Evolutionary conservation across 78 protist species (phyloP), one percentile per base, ranked within the genome.

Genomic region (Carpediemonas membranifera): DNA sequence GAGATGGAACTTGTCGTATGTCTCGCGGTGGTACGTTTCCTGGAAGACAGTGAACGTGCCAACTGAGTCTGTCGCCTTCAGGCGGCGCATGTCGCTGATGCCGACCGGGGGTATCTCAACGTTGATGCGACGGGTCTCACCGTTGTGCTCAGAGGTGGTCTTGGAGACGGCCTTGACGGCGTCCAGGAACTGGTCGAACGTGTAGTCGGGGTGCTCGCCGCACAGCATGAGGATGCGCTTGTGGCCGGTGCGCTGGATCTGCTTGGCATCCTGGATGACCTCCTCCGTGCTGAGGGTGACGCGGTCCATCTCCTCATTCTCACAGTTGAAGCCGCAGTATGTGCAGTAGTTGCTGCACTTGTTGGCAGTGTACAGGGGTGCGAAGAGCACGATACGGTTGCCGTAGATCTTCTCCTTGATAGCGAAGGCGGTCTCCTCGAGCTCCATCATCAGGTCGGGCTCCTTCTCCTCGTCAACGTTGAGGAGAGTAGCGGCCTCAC

Each of bases 391-490:
- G 44, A 65, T 65, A 27, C 70, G 70, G 18, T 65, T 44, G 15
- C 70, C 70, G 30, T 65, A 65, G 59, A 65, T 65, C 19, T 14
- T 37, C 34, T 65, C 16, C n/a, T 65, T 65, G 70, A 65, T 65
- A 15, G 5, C 58, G 14, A 65, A 9, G 28, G 70, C 70, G 1
- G 70, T 65, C 34, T 7, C n/a, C 14, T 11, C 31, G 15, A 65
- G 41, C 35, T 3, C 7, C 15, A 0, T 1, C 56, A 44, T n/a
- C n/a, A 65, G 1, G 33, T 33, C 44, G 35, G 60, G 47, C 21
- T 35, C 15, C 27, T 21, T 44, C 52, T 65, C 34, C 14, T 34
- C 1, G 47, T 39, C 56, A 28, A 65, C 31, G 54, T 65, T 39
- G 28, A 65, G 70, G 27, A 65, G 70, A 2, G 56, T 65, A 7